Conservation (phyloP, 1,139 yeast genomes). For the Pichia sp. region DNA sequence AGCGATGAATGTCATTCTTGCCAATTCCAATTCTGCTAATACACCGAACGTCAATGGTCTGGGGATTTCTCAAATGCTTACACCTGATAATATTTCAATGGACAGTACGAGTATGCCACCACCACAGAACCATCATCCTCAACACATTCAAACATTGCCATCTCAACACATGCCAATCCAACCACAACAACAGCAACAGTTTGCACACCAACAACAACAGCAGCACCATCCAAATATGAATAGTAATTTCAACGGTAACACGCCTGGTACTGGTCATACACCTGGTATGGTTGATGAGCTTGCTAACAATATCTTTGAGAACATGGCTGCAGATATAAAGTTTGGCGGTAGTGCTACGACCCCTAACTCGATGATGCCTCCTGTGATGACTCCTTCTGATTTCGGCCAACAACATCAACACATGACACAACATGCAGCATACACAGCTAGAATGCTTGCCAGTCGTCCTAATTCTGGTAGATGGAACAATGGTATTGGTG, state of each 20-base stretch:
- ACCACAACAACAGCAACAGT: too few relatives aligned
- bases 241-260: too few relatives aligned
- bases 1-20: constrained; percentile 1
- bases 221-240: too few relatives aligned
- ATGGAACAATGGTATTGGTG: constrained; percentile 9
- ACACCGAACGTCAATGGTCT: constrained; percentile 10
- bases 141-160: too few relatives aligned
- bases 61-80: background rate
- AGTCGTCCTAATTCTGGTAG: background rate
- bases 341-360: background rate
- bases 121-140: too few relatives aligned
- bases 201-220: too few relatives aligned
- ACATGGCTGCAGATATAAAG: constrained; percentile 6
- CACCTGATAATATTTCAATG: background rate
- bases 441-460: background rate
- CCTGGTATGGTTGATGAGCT: background rate
- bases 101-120: background rate
- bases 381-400: background rate
- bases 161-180: too few relatives aligned
- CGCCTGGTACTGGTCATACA: too few relatives aligned
- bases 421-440: background rate
- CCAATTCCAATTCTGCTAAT: background rate
- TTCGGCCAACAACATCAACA: background rate
- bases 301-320: background rate
- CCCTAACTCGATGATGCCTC: background rate